Evolutionary conservation across 148 eudicot genomes (phyloP).

Genomic region (Vaccinium corymbosum): DNA sequence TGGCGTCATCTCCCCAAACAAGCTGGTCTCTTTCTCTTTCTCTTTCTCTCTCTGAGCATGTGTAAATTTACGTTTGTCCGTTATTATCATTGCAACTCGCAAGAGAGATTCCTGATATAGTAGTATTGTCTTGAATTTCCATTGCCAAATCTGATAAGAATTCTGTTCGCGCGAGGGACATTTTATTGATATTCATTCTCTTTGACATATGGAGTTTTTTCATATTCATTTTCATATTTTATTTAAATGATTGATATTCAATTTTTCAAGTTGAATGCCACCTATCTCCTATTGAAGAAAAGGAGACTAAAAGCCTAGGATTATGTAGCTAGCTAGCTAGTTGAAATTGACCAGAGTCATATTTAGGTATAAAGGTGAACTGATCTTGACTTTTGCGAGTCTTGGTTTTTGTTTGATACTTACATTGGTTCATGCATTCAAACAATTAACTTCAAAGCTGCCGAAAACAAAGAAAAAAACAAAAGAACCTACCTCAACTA

Average conservation of each 20-base stretch:
- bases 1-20: slow-evolving; percentile 58
- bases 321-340: neutral
- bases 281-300: neutral
- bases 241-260: neutral
- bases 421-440: neutral
- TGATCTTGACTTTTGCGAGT: neutral
- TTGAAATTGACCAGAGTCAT: neutral
- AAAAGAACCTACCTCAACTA: neutral
- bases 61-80: too few species aligned
- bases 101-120: neutral
- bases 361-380: neutral
- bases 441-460: neutral
- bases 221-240: neutral
- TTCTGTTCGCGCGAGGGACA: neutral
- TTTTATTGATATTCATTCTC: neutral
- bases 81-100: neutral
- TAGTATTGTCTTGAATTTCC: neutral
- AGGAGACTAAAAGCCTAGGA: neutral
- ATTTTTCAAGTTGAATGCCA: neutral
- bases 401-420: neutral
- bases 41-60: neutral
- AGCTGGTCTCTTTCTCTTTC: slow-evolving; percentile 34
- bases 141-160: neutral
- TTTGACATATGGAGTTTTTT: neutral
- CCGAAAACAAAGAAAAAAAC: neutral